Evolutionary conservation across 2,329 filamentous ascomycete species (phyloP), one percentile per base, ranked within the genome.

Genomic region (Rhynchosporium graminicola): DNA sequence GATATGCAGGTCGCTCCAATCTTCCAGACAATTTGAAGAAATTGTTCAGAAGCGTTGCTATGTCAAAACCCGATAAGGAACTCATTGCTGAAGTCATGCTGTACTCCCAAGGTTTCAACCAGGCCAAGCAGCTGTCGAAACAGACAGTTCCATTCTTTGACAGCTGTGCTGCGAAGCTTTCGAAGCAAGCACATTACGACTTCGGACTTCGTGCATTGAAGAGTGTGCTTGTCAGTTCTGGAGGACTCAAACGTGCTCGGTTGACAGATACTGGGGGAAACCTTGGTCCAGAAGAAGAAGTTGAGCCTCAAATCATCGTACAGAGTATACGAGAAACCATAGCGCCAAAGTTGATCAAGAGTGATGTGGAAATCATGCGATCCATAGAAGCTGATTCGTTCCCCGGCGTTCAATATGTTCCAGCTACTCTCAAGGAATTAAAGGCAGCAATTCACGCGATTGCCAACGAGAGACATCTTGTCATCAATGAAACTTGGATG

Each of bases 21-120:
- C 80, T 99, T 73, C 95, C 95, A 2, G 95, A 99, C 79, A 99
- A 99, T 76, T 78, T 99, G 80, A 99, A 99, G 86, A 99, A 99
- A 79, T 82, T 99, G 46, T 99, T 99, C 86, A 89, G 96, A 74
- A 99, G 95, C 73, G 93, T 99, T 57, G 95, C 95, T 66, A 99
- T 99, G 95, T 99, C 95, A 10, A 99, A 98, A 78, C 95, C 95
- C 0, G 96, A 99, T 81, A 99, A 99, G 78, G 96, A 99, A 77
- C 89, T 99, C 62, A 99, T 99, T 77, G 92, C 95, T 42, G 95
- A 99, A 80, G 95, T 99, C 72, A 99, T 99, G 96, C 86, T 99
- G 42, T 99, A 97, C 82, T 99, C 96, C 0, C 95, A 99, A 77
- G 95, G 95, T 73, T 99, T 99, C 82, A 96, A 91, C 72, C 92